Evolutionary conservation across 192 early-diverging fungal genomes (phyloP), one percentile per base, ranked within the genome.

Genomic region (Backusella tuberculispora): DNA sequence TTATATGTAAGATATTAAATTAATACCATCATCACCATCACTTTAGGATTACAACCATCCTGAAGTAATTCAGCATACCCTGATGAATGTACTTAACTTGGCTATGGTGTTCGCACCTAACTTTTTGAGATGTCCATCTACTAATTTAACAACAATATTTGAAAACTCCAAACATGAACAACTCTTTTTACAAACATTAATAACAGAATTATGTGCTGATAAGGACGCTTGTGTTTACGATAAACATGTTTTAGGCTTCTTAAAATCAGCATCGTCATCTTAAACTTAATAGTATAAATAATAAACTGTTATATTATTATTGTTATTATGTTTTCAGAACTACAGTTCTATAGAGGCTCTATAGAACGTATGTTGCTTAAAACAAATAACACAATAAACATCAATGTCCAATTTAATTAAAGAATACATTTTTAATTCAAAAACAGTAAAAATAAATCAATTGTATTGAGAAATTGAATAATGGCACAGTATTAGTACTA

Each of bases 41-140:
- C 50, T 41, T 24, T 60, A 93, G 90, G 83, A 87, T 29, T 90
- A 98, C 70, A 90, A 90, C 29, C 85, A 89, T 19, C 90, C 91
- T 7, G 73, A 82, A 37, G 90, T 95, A 14, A 88, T 87, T 56
- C 84, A 89, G 37, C 70, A 85, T 7, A 98, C 97, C 37, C 91
- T 93, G 83, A 99, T 99, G 97, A 92, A 89, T 41, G 79, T 92
- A 42, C 85, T 87, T 72, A 99, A 98, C 70, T 76, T 99, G 67
- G 96, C 97, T 13, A 93, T 99, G 87, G 95, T 99, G 7, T 98
- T 98, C 85, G 96, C 95, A 14, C 97, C 97, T 14, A 93, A 92
- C 53, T 91, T 98, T 63, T 81, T 99, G 60, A 86, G 96, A 45
- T 96, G 94, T 76, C 96, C 96, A 15, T 84, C 81, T 72, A 90